Evolutionary conservation across 148 eudicot genomes (phyloP).

Genomic region (Fagopyrum homotropicum): DNA sequence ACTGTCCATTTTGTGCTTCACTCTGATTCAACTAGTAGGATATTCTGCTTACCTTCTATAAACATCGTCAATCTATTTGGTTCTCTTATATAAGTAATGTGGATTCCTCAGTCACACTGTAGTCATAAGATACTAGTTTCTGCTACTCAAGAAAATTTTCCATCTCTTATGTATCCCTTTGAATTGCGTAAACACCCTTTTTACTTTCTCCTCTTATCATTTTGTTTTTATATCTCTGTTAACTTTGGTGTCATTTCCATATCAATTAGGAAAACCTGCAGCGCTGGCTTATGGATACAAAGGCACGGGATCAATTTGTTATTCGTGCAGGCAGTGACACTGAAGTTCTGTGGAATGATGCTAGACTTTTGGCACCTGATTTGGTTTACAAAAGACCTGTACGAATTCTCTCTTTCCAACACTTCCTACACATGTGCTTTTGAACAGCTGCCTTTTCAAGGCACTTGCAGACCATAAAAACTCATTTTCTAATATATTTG

Average conservation of each 20-base stretch:
- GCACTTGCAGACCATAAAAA: neutral
- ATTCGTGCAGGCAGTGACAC: slow-evolving; percentile 84
- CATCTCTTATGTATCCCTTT: neutral
- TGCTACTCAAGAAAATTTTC: slow-evolving; percentile 31
- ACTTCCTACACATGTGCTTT: neutral
- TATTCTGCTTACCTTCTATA: neutral
- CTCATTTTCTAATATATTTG: neutral
- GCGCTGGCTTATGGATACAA: slow-evolving; percentile 86
- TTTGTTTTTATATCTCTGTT: neutral
- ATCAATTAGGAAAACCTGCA: slow-evolving; percentile 75
- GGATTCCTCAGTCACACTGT: slow-evolving; percentile 3
- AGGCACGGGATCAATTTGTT: slow-evolving; percentile 93
- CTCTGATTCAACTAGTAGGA: neutral
- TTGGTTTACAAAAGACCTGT: slow-evolving; percentile 79
- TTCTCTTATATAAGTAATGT: neutral
- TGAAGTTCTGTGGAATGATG: slow-evolving; percentile 95
- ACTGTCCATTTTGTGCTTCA: neutral
- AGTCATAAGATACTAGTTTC: slow-evolving; percentile 84
- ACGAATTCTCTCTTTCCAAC: slow-evolving; percentile 20
- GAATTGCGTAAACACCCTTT: neutral
- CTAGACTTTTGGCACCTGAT: slow-evolving; percentile 84
- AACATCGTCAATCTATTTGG: neutral
- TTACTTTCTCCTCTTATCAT: neutral
- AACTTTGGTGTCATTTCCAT: neutral
- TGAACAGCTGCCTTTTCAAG: neutral